phyloP scores from a whole-genome alignment of 2,329 filamentous ascomycete species.

The Trichoderma afroharzianum region DNA sequence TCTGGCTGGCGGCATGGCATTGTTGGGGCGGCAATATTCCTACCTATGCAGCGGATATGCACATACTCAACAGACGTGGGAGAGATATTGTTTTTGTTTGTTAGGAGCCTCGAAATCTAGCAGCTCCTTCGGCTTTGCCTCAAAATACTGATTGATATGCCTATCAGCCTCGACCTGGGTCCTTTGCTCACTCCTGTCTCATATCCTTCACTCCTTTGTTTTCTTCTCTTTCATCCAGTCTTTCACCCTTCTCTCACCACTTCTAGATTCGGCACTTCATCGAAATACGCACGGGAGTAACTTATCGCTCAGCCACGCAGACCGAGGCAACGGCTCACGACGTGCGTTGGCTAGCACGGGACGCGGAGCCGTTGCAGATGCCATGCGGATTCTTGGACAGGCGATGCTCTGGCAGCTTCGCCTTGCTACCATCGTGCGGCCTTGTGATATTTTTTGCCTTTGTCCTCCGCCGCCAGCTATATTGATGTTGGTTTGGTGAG shows the following conservation, averaged over 20 bases:
- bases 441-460: neutral
- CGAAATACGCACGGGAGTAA: neutral
- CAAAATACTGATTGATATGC: neutral
- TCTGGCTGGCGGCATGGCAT: neutral
- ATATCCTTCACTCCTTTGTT: neutral
- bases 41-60: neutral
- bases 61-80: neutral
- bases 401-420: neutral
- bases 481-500: neutral
- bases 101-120: neutral
- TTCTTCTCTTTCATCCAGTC: neutral
- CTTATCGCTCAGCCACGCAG: neutral
- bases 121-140: neutral
- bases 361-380: neutral
- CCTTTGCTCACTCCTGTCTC: no score
- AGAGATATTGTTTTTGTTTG: neutral
- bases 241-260: neutral
- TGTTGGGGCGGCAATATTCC: neutral
- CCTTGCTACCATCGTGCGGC: neutral
- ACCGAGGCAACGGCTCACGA: neutral
- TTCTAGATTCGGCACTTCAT: neutral
- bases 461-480: neutral
- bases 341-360: neutral
- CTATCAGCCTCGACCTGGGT: neutral
- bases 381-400: neutral